Evolutionary conservation across 768 basidiomycete species (phyloP).

Genomic region (Clitopilus passeckerianus): DNA sequence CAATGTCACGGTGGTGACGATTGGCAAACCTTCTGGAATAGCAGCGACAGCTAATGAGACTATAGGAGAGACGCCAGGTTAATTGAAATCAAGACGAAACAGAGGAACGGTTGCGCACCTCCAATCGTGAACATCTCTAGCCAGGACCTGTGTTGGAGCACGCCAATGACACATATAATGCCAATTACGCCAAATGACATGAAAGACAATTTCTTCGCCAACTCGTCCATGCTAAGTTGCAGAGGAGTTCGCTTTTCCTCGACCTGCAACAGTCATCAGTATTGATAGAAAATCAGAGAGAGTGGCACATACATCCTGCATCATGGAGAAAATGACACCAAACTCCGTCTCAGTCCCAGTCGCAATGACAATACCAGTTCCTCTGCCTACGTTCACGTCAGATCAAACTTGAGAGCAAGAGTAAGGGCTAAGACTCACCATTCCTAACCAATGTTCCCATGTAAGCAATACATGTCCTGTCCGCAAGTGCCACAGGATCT

Average conservation of each 20-base stretch:
- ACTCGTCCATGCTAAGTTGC: constrained; percentile 93
- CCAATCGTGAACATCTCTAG: constrained; percentile 99
- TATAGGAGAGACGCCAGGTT: constrained; percentile 23
- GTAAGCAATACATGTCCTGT: constrained; percentile 83
- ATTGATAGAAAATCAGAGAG: constrained; percentile 9
- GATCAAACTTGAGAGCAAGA: not conserved
- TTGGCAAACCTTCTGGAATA: constrained; percentile 94
- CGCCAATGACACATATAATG: constrained; percentile 86
- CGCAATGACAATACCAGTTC: constrained; percentile 85
- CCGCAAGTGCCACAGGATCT: constrained; percentile 62
- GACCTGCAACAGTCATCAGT: constrained; percentile 32
- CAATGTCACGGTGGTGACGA: constrained; percentile 95
- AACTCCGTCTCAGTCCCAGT: constrained; percentile 87
- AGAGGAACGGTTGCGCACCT: constrained; percentile 43
- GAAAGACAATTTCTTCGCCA: constrained; percentile 87
- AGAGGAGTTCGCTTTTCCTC: constrained; percentile 92
- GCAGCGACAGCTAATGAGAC: constrained; percentile 98
- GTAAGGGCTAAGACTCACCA: constrained; percentile 42
- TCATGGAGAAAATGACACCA: constrained; percentile 95
- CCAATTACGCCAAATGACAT: constrained; percentile 95
- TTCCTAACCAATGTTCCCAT: constrained; percentile 96
- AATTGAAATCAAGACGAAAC: not conserved
- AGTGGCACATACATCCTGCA: constrained; percentile 73
- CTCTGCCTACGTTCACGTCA: constrained; percentile 48
- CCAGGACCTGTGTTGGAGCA: constrained; percentile 83